Conservation (phyloP, 2,329 filamentous ascomycete genomes). For the Nakataea oryzae region DNA sequence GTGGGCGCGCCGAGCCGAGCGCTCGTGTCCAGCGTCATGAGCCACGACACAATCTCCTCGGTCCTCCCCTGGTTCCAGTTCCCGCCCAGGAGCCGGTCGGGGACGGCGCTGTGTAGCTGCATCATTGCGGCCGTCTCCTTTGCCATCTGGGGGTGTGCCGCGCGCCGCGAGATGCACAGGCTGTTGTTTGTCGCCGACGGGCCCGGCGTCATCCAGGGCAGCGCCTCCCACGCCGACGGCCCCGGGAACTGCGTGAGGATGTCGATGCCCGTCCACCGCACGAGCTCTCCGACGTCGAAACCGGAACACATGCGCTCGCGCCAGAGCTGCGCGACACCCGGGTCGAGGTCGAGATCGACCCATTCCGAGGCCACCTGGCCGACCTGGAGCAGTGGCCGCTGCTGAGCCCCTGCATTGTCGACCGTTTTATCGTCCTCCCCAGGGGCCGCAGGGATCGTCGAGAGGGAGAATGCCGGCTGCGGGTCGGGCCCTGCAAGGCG, state of each 20-base stretch:
- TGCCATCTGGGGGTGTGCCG: not conserved
- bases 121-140: not conserved
- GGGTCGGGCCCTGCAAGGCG: not conserved
- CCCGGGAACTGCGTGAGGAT: constrained; percentile 9
- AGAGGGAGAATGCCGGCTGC: not conserved
- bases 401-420: not conserved
- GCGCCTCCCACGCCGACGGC: constrained; percentile 3
- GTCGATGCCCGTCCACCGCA: constrained; percentile 14
- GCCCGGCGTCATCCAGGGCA: constrained; percentile 10
- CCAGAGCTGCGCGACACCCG: not conserved
- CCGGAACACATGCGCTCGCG: not conserved
- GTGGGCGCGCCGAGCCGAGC: not conserved
- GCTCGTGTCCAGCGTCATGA: not conserved
- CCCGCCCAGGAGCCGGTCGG: not conserved
- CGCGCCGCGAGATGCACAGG: not conserved
- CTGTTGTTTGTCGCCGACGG: not conserved
- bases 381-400: not conserved
- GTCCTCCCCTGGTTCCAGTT: not conserved
- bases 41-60: constrained; percentile 1
- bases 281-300: constrained; percentile 6
- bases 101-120: not conserved
- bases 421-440: not conserved
- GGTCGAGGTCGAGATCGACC: not conserved
- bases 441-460: not conserved
- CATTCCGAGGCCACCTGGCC: not conserved